phyloP scores from a whole-genome alignment of 768 basidiomycete species.

The Wakefieldia striispora region DNA sequence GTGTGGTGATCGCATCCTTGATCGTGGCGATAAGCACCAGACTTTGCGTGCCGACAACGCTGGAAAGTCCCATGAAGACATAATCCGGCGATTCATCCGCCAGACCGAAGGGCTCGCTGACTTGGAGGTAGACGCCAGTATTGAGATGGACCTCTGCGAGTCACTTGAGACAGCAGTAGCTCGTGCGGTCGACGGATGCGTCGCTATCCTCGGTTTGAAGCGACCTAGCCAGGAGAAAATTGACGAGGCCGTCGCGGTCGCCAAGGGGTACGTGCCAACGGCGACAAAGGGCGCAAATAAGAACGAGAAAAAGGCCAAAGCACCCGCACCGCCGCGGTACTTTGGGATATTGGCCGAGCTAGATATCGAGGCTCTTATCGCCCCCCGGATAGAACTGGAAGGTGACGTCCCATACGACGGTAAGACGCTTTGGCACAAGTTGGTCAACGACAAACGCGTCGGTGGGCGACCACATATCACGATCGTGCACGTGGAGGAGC shows the following conservation, averaged over 20 bases:
- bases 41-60: conserved; percentile 59
- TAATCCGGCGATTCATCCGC: conserved; percentile 79
- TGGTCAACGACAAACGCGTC: conserved; percentile 50
- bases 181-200: conserved; percentile 58
- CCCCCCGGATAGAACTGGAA: conserved; percentile 34
- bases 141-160: conserved; percentile 67
- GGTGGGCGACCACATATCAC: conserved; percentile 77
- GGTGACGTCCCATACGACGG: conserved; percentile 32
- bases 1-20: conserved; percentile 70
- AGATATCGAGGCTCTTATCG: conserved; percentile 52
- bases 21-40: conserved; percentile 85
- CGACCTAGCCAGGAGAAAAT: conserved; percentile 57
- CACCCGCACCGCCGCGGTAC: conserved; percentile 52
- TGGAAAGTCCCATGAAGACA: conserved; percentile 64
- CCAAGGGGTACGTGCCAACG: conserved; percentile 40
- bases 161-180: conserved; percentile 52
- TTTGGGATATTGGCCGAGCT: conserved; percentile 78
- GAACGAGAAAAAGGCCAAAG: conserved; percentile 26
- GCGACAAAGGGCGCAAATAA: conserved; percentile 4
- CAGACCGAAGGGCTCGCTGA: conserved; percentile 58
- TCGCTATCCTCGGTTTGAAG: conserved; percentile 50
- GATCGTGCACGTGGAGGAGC: conserved; percentile 67
- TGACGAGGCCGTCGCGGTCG: conserved; percentile 39
- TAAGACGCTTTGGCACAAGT: conserved; percentile 44
- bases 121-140: conserved; percentile 30